Conservation (phyloP, 2,329 filamentous ascomycete species). For the Stagonosporopsis chrysanthemi region DNA sequence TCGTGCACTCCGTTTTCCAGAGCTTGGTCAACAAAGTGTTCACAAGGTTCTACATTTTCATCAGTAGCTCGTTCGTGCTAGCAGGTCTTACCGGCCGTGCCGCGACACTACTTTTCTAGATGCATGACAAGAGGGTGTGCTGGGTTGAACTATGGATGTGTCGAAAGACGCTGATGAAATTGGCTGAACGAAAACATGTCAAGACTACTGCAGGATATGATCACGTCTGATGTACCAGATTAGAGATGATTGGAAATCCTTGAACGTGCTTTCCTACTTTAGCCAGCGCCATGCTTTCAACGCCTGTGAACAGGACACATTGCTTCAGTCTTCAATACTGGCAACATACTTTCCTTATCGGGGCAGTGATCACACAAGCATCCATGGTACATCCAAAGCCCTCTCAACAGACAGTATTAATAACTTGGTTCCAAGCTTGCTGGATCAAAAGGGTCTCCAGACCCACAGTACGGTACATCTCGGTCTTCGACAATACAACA, state of each 20-base stretch:
- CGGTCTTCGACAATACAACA: neutral
- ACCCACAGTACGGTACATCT: neutral
- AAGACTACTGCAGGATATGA: neutral
- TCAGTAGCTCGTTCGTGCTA: conserved; percentile 11
- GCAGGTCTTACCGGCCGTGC: conserved; percentile 16
- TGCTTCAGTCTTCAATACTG: neutral
- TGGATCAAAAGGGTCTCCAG: neutral
- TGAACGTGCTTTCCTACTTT: neutral
- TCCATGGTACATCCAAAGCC: neutral
- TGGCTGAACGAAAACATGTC: neutral
- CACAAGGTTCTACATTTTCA: conserved; percentile 17
- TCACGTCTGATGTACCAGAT: neutral
- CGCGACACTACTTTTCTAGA: conserved; percentile 11
- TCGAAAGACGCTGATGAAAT: neutral
- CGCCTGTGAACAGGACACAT: neutral
- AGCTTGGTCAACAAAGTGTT: conserved; percentile 18
- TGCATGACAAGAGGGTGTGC: neutral
- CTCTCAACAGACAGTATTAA: neutral
- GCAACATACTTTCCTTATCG: neutral
- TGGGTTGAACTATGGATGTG: neutral
- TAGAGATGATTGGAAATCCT: neutral
- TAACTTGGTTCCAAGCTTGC: neutral
- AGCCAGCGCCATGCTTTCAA: neutral
- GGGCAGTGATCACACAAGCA: neutral
- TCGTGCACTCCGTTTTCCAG: conserved; percentile 18